Percentiles rank a stretch among this genome's conserved stretches.
phyloP scores from a whole-genome alignment of 2,329 filamentous ascomycete genomes.

The Diplodia seriata region DNA sequence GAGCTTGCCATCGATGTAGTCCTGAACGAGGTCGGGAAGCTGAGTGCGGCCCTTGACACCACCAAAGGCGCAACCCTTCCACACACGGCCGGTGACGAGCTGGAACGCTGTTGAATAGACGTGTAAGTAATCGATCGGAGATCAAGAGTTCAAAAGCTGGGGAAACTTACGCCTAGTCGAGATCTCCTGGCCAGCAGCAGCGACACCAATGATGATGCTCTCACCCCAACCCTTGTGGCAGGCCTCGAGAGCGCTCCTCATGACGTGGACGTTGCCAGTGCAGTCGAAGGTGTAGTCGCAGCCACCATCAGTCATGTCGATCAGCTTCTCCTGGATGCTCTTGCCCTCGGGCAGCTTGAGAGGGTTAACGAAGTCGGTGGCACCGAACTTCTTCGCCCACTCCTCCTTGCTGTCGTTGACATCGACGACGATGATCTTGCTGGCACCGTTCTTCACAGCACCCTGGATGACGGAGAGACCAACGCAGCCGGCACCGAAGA shows the following conservation, averaged over 20 bases:
- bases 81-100: conserved; percentile 94
- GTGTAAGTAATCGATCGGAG: not conserved
- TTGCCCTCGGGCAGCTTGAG: conserved; percentile 67
- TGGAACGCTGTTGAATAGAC: conserved; percentile 76
- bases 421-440: conserved; percentile 78
- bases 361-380: conserved; percentile 96
- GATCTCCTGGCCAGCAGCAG: conserved; percentile 95
- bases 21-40: conserved; percentile 82
- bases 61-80: conserved; percentile 97
- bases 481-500: conserved; percentile 96
- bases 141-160: not conserved
- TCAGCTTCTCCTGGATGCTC: conserved; percentile 87
- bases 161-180: conserved; percentile 81
- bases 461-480: conserved; percentile 95
- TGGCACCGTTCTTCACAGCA: conserved; percentile 81
- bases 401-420: conserved; percentile 90
- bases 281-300: conserved; percentile 99
- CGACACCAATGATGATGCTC: conserved; percentile 97
- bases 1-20: conserved; percentile 87
- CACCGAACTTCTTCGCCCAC: conserved; percentile 94
- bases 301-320: conserved; percentile 97
- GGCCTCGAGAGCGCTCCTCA: conserved; percentile 93
- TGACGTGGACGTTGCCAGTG: conserved; percentile 95
- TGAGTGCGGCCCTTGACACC: conserved; percentile 97
- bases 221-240: conserved; percentile 99